These are phyloP conservation scores for Henningerozyma blattae DNA, from an alignment of 805 yeast genomes.

Conservation along the genomic window DNA sequence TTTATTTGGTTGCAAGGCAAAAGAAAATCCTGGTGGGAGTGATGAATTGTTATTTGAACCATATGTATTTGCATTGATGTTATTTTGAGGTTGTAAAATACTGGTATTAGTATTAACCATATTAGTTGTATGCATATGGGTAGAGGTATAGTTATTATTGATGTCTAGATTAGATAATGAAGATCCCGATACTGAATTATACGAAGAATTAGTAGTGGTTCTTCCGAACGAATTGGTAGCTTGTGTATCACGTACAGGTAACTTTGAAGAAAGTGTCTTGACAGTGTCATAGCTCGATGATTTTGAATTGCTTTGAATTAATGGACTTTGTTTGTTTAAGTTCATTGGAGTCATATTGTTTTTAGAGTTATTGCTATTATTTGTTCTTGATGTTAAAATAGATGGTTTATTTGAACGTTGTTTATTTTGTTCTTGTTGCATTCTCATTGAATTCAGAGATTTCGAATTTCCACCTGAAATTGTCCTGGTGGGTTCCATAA, in stretches of 20 bases:
- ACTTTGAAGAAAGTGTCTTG: neutral
- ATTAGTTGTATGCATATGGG: neutral
- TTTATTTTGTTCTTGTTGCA: neutral
- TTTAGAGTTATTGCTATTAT: slow-evolving; percentile 2
- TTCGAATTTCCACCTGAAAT: neutral
- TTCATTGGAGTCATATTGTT: too few species aligned
- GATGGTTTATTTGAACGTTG: slow-evolving; percentile 2
- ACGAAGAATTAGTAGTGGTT: neutral
- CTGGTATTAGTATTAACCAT: neutral
- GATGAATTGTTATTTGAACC: neutral
- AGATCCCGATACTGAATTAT: neutral
- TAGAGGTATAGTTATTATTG: too few species aligned
- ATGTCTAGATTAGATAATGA: neutral
- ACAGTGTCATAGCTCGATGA: neutral
- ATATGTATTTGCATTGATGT: neutral
- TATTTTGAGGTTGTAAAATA: neutral
- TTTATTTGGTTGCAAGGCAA: slow-evolving; percentile 25
- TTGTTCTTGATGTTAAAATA: neutral
- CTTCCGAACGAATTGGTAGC: too few species aligned
- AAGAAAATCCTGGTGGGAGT: slow-evolving; percentile 33
- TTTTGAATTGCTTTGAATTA: too few species aligned
- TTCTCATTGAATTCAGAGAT: neutral
- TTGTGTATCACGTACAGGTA: neutral
- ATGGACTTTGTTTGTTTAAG: too few species aligned
- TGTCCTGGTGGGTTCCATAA: slow-evolving; percentile 16